Percentiles rank a stretch among this genome's conserved stretches.
Conservation (phyloP, 2,329 filamentous ascomycete genomes). For the Cladosporium colombiae region DNA sequence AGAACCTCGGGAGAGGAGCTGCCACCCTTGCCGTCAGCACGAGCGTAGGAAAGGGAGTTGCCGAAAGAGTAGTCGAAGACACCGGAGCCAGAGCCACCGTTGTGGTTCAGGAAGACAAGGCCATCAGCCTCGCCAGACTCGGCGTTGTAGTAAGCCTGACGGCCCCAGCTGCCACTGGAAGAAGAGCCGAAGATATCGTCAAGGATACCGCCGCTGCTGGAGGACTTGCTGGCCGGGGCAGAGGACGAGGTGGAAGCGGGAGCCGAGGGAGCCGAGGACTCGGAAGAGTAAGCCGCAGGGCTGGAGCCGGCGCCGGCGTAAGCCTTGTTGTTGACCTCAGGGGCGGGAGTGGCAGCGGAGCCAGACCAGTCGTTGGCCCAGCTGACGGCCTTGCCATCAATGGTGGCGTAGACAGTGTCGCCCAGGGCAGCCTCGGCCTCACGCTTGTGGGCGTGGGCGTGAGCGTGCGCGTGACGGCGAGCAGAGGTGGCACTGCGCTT, state of each 20-base stretch:
- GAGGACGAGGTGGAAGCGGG: slow-evolving; percentile 19
- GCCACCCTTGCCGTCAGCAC: slow-evolving; percentile 49
- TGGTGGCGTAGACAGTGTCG: slow-evolving; percentile 58
- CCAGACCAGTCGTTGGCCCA: slow-evolving; percentile 61
- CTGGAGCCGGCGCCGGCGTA: slow-evolving; percentile 15
- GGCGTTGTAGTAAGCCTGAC: slow-evolving; percentile 40
- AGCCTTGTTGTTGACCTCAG: slow-evolving; percentile 18
- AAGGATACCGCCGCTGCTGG: slow-evolving; percentile 14
- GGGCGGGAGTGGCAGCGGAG: slow-evolving; percentile 26
- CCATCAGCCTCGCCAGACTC: slow-evolving; percentile 48
- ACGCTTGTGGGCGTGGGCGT: slow-evolving; percentile 55
- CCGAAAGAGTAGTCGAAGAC: slow-evolving; percentile 57
- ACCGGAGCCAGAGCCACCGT: slow-evolving; percentile 58
- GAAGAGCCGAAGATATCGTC: slow-evolving; percentile 25
- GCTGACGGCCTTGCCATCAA: slow-evolving; percentile 58
- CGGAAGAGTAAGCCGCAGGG: slow-evolving; percentile 17
- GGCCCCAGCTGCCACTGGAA: slow-evolving; percentile 35
- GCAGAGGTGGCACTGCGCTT: slow-evolving; percentile 35
- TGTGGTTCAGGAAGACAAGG: slow-evolving; percentile 60
- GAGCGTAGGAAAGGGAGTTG: slow-evolving; percentile 59
- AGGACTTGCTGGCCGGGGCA: slow-evolving; percentile 23
- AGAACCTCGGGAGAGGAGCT: slow-evolving; percentile 53
- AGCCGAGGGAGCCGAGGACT: slow-evolving; percentile 22
- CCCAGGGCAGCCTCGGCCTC: slow-evolving; percentile 46
- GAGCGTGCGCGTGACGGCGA: slow-evolving; percentile 42